Percentiles rank a stretch among this genome's conserved stretches.
phyloP scores from a whole-genome alignment of 192 early-diverging fungal genomes.

The Dissophora ornata region DNA sequence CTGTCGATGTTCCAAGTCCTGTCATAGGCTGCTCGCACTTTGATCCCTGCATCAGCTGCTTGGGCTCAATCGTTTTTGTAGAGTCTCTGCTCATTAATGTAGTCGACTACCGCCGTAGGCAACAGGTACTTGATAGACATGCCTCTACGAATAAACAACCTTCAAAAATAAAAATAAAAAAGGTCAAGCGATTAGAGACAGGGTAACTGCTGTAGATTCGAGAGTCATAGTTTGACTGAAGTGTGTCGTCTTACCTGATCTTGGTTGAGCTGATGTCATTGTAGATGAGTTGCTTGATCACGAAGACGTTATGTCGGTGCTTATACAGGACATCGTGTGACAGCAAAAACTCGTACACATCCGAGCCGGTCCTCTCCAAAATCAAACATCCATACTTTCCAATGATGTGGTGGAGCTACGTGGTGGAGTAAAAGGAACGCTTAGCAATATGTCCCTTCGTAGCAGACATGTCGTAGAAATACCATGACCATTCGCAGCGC shows the following conservation, averaged over 20 bases:
- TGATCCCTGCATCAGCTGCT: not conserved
- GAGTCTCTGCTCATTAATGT: constrained; percentile 83
- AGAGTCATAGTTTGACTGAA: not conserved
- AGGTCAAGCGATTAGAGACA: no score
- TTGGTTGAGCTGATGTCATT: constrained; percentile 99
- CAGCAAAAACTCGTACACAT: constrained; percentile 93
- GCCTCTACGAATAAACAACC: constrained; percentile 91
- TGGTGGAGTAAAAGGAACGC: no score
- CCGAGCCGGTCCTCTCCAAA: constrained; percentile 93
- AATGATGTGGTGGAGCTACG: constrained; percentile 88
- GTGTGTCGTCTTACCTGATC: constrained; percentile 71
- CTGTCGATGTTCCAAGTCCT: no score
- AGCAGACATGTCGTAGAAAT: no score
- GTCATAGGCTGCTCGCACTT: no score
- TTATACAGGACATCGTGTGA: constrained; percentile 90
- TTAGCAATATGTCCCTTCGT: no score
- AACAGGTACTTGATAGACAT: constrained; percentile 97
- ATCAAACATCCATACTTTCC: constrained; percentile 94
- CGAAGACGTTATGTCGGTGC: constrained; percentile 89
- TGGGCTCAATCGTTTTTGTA: constrained; percentile 61
- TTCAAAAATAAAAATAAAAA: constrained; percentile 31
- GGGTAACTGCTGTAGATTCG: no score
- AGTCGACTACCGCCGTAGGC: constrained; percentile 91
- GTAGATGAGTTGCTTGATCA: constrained; percentile 96
- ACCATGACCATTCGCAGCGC: no score